Conservation (phyloP, 2,329 filamentous ascomycete genomes). For the Lasiodiplodia theobromae region DNA sequence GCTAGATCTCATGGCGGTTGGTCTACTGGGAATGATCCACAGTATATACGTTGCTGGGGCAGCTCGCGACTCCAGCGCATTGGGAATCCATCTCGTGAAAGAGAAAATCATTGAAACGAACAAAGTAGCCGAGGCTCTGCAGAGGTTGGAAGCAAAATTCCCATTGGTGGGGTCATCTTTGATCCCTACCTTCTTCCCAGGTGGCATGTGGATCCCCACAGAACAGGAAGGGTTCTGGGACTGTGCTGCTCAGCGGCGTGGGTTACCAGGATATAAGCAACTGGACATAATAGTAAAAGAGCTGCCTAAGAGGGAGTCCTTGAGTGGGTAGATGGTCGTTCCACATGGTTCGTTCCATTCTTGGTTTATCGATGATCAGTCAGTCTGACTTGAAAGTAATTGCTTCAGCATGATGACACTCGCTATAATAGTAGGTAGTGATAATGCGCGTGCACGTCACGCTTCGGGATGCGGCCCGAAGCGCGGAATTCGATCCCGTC, state of each 20-base stretch:
- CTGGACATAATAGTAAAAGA: not conserved
- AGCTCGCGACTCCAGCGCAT: not conserved
- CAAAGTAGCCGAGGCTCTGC: not conserved
- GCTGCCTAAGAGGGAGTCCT: not conserved
- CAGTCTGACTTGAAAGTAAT: too few species aligned
- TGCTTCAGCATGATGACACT: too few species aligned
- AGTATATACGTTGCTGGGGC: not conserved
- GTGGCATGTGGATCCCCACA: not conserved
- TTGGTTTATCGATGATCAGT: too few species aligned
- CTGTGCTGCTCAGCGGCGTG: not conserved
- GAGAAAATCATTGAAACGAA: not conserved
- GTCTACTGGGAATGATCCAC: not conserved
- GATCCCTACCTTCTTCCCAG: not conserved
- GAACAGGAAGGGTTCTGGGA: not conserved
- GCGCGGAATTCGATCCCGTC: too few species aligned
- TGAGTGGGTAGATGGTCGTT: too few species aligned
- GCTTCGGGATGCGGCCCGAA: too few species aligned
- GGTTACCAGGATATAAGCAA: not conserved
- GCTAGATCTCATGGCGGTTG: not conserved
- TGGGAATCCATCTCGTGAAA: not conserved
- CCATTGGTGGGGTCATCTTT: not conserved
- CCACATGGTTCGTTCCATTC: too few species aligned
- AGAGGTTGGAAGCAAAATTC: not conserved
- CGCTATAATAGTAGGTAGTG: too few species aligned
- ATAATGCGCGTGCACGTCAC: too few species aligned